phyloP scores from a whole-genome alignment of 2,329 filamentous ascomycete genomes.

The Basipetospora sp. region DNA sequence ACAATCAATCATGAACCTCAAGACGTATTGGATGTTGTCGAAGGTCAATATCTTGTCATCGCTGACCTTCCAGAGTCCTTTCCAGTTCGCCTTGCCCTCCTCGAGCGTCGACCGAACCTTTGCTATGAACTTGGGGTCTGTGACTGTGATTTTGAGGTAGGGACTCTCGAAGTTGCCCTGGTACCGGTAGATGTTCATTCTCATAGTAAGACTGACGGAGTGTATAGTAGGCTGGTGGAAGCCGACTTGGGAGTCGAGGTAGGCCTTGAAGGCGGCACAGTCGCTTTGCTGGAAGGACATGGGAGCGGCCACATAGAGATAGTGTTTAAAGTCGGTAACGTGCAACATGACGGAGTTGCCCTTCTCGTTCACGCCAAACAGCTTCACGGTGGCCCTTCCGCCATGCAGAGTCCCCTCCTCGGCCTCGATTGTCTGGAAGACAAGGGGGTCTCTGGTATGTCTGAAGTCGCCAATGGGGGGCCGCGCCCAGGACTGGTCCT shows the following conservation, averaged over 20 bases:
- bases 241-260: constrained; percentile 65
- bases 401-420: constrained; percentile 76
- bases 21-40: constrained; percentile 86
- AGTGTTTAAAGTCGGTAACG: constrained; percentile 90
- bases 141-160: constrained; percentile 86
- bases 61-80: constrained; percentile 65
- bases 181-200: constrained; percentile 86
- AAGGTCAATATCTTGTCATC: constrained; percentile 68
- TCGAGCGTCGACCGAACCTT: constrained; percentile 65
- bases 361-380: constrained; percentile 74
- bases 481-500: constrained; percentile 79
- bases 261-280: constrained; percentile 63
- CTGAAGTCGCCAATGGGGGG: constrained; percentile 37
- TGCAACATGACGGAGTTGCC: constrained; percentile 91
- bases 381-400: constrained; percentile 63
- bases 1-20: constrained; percentile 96
- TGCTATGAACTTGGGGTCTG: constrained; percentile 70
- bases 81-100: constrained; percentile 68
- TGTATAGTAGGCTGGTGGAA: constrained; percentile 60
- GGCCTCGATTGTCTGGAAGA: constrained; percentile 88
- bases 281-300: constrained; percentile 66
- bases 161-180: constrained; percentile 85
- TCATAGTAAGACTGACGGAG: constrained; percentile 65
- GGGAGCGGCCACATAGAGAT: constrained; percentile 84
- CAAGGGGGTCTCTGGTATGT: constrained; percentile 52